Evolutionary conservation across 345 rosid species (phyloP).

Genomic region (Luvunga scandens): DNA sequence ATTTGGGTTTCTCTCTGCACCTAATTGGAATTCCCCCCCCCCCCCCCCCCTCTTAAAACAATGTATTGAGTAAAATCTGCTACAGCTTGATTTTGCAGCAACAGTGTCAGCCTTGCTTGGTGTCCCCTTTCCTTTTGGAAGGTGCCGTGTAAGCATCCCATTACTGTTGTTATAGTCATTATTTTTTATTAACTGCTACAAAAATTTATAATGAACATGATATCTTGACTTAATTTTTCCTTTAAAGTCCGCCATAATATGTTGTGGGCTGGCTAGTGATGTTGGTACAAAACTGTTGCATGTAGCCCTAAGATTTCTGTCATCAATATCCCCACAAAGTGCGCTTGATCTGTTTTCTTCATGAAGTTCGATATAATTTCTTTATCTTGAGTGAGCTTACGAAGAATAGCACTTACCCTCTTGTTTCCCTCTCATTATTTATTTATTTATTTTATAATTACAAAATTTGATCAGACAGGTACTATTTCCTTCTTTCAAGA

Average conservation of each 20-base stretch:
- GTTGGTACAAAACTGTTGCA: not conserved
- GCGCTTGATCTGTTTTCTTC: not conserved
- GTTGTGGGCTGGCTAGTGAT: not conserved
- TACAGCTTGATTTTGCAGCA: slow-evolving; percentile 94
- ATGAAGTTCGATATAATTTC: not conserved
- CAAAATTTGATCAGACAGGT: not conserved
- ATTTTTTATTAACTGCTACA: not conserved
- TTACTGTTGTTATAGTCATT: slow-evolving; percentile 18
- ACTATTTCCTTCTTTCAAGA: not conserved
- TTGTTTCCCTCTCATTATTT: not conserved
- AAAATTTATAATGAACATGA: not conserved
- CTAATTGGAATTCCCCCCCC: slow-evolving; percentile 1
- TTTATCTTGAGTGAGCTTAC: not conserved
- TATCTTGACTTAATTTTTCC: not conserved
- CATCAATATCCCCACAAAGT: not conserved
- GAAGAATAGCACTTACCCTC: not conserved
- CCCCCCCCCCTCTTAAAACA: not conserved
- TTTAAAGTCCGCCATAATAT: not conserved
- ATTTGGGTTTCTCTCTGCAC: slow-evolving; percentile 11
- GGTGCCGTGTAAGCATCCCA: slow-evolving; percentile 82
- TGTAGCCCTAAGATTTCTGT: not conserved
- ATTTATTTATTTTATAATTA: not conserved
- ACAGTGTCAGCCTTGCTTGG: slow-evolving; percentile 87
- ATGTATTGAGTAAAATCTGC: slow-evolving; percentile 18
- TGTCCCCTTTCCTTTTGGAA: slow-evolving; percentile 94